A percentile compares a stretch with the other conserved stretches of the same genome.
phyloP scores from a whole-genome alignment of 768 basidiomycete species.

The Pisolithus orientalis region DNA sequence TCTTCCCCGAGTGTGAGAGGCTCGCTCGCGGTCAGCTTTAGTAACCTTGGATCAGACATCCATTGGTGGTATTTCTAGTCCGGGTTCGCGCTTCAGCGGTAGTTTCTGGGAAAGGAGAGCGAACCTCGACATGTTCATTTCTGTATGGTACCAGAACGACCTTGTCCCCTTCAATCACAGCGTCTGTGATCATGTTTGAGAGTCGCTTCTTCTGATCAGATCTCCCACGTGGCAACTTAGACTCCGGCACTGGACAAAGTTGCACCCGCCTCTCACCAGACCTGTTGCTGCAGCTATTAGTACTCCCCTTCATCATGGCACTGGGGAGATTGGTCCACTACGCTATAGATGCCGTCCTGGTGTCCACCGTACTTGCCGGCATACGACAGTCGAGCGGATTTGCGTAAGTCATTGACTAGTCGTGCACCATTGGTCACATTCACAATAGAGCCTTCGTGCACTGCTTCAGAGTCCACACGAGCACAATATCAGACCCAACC shows the following conservation, averaged over 20 bases:
- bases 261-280: too few relatives aligned
- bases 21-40: constrained; percentile 78
- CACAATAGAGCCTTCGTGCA: not conserved
- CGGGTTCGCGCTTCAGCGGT: not conserved
- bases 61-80: constrained; percentile 76
- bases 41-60: constrained; percentile 76
- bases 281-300: too few relatives aligned
- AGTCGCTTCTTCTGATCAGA: too few relatives aligned
- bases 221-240: too few relatives aligned
- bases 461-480: constrained; percentile 53
- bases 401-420: constrained; percentile 51
- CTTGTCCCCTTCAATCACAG: constrained; percentile 54
- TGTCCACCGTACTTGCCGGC: constrained; percentile 89
- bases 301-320: constrained; percentile 31
- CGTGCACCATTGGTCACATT: not conserved
- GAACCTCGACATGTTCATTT: constrained; percentile 41
- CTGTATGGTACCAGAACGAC: constrained; percentile 81
- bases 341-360: constrained; percentile 72
- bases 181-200: constrained; percentile 14
- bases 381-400: constrained; percentile 88
- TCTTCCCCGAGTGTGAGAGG: constrained; percentile 76
- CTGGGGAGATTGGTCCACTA: constrained; percentile 75
- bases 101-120: not conserved
- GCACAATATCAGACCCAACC: constrained; percentile 70
- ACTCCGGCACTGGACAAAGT: too few relatives aligned